A percentile compares a stretch with the other conserved stretches of the same genome.
Evolutionary conservation across 345 rosid genomes (phyloP).

Genomic region (Eutrema japonicum): DNA sequence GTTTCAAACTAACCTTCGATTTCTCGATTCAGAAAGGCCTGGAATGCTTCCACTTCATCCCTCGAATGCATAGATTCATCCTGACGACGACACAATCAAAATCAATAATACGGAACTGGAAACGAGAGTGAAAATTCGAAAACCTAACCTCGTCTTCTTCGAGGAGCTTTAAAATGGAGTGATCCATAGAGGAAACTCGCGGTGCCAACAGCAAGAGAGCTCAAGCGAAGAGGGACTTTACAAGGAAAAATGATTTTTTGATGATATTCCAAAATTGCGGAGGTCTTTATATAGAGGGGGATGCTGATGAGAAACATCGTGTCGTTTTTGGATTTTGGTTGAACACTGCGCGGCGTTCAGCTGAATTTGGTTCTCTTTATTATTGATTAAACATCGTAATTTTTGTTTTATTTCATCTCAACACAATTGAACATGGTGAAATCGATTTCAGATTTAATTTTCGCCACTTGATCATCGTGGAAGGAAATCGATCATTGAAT

Average conservation of each 20-base stretch:
- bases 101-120: slow-evolving; percentile 11
- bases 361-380: background rate
- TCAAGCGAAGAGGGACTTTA: slow-evolving; percentile 3
- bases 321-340: background rate
- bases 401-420: too few species aligned
- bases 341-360: slow-evolving; percentile 14
- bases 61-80: slow-evolving; percentile 77
- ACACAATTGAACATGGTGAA: too few species aligned
- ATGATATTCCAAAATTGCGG: background rate
- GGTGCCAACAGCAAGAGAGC: slow-evolving; percentile 4
- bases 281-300: background rate
- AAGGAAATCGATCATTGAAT: too few species aligned
- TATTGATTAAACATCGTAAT: too few species aligned
- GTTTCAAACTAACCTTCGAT: slow-evolving; percentile 58
- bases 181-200: slow-evolving; percentile 51
- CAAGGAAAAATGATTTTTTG: background rate
- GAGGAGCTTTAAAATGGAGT: slow-evolving; percentile 68
- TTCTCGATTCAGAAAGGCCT: slow-evolving; percentile 72
- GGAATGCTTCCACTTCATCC: slow-evolving; percentile 71
- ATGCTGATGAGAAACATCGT: slow-evolving; percentile 5
- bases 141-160: slow-evolving; percentile 77
- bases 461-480: too few species aligned
- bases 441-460: too few species aligned
- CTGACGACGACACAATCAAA: slow-evolving; percentile 41
- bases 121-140: background rate